These are phyloP conservation scores for Albophoma yamanashiensis DNA, from an alignment of 2,329 filamentous ascomycete species.

Conservation along the genomic window DNA sequence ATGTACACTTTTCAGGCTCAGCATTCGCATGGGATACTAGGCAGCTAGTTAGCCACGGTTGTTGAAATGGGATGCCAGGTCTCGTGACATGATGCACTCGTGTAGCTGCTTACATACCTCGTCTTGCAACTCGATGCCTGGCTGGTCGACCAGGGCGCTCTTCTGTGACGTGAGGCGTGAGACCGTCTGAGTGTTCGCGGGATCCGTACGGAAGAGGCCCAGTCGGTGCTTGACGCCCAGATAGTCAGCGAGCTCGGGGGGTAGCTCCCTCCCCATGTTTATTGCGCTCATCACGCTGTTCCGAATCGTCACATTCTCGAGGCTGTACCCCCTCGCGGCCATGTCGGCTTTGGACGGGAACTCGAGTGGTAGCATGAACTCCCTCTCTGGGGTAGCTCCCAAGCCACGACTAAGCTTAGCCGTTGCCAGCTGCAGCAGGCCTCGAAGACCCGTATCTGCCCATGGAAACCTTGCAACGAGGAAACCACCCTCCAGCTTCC, in stretches of 20 bases:
- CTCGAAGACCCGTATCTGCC: conserved; percentile 37
- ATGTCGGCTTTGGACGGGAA: conserved; percentile 49
- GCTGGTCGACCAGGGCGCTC: conserved; percentile 50
- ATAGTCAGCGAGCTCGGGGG: conserved; percentile 52
- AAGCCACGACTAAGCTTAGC: conserved; percentile 41
- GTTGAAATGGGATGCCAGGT: background rate
- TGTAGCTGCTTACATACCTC: conserved; percentile 37
- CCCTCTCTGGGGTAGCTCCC: conserved; percentile 44
- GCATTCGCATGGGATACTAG: conserved; percentile 59
- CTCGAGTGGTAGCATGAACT: conserved; percentile 56
- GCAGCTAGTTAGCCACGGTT: background rate
- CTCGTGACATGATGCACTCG: background rate
- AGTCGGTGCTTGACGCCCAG: conserved; percentile 57
- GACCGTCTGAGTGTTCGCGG: conserved; percentile 44
- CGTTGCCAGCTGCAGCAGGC: conserved; percentile 30
- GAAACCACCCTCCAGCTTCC: conserved; percentile 44
- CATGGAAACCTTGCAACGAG: conserved; percentile 59
- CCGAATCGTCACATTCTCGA: conserved; percentile 56
- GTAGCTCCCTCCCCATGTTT: conserved; percentile 47
- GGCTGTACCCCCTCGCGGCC: conserved; percentile 45
- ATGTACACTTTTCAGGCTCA: conserved; percentile 54
- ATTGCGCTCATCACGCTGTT: conserved; percentile 43
- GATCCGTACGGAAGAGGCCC: conserved; percentile 58
- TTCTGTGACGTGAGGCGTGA: conserved; percentile 47
- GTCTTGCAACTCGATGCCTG: conserved; percentile 58